phyloP scores from a whole-genome alignment of 1,139 yeast genomes.

The Lodderomyces elongisporus region DNA sequence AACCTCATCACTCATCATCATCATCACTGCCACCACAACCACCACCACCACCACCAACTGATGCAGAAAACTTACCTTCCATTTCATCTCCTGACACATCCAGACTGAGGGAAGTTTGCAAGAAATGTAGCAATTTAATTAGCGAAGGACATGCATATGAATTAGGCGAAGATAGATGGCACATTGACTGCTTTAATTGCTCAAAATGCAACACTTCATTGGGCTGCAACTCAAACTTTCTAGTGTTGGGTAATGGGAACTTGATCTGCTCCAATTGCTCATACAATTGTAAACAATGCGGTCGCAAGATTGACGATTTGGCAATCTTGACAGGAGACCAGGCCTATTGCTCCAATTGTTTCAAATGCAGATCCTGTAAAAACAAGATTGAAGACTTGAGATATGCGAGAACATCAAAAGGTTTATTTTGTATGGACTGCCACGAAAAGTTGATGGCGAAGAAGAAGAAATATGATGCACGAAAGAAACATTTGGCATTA shows the following conservation, averaged over 20 bases:
- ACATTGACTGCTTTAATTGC: constrained; percentile 85
- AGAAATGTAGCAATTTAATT: constrained; percentile 44
- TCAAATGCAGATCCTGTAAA: constrained; percentile 86
- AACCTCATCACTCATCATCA: too few relatives aligned
- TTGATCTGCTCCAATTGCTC: constrained; percentile 89
- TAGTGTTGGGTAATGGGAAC: constrained; percentile 89
- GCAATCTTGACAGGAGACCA: constrained; percentile 96
- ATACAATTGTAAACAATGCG: constrained; percentile 82
- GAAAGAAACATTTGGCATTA: constrained; percentile 30
- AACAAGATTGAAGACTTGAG: constrained; percentile 82
- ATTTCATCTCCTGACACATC: too few relatives aligned
- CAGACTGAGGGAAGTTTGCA: constrained; percentile 29
- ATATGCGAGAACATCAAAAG: constrained; percentile 92
- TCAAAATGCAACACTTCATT: constrained; percentile 72
- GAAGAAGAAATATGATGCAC: constrained; percentile 50
- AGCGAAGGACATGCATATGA: constrained; percentile 79
- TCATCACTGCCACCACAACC: too few relatives aligned
- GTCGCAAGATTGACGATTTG: constrained; percentile 85
- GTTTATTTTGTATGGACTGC: constrained; percentile 89
- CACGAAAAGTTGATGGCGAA: constrained; percentile 79
- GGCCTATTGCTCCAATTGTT: constrained; percentile 90
- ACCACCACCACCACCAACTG: too few relatives aligned
- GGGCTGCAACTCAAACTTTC: constrained; percentile 83
- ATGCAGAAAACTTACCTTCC: too few relatives aligned
- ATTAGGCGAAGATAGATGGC: constrained; percentile 92